Evolutionary conservation across 805 yeast genomes (phyloP).

Genomic region (Starmerella stellata): DNA sequence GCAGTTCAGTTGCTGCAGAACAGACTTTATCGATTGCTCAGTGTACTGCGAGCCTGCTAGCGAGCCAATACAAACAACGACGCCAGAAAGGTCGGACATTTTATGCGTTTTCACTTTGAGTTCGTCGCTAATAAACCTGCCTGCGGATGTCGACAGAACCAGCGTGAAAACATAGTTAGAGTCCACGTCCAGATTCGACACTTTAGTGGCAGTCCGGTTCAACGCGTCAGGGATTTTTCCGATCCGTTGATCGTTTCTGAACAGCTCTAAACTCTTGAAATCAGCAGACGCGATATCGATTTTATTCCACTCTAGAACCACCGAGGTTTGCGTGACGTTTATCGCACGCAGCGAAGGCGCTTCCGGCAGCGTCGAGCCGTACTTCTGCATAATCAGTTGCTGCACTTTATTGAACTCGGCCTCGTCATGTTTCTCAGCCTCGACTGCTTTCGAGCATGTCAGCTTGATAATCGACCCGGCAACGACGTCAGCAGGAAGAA

Average conservation of each 20-base stretch:
- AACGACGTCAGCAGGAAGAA: conserved; percentile 72
- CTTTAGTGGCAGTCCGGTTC: conserved; percentile 59
- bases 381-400: conserved; percentile 49
- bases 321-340: conserved; percentile 83
- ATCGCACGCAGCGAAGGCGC: conserved; percentile 49
- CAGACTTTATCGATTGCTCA: conserved; percentile 38
- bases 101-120: conserved; percentile 69
- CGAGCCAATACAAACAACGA: conserved; percentile 77
- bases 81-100: conserved; percentile 89
- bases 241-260: conserved; percentile 47
- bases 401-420: conserved; percentile 47
- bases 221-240: conserved; percentile 74
- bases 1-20: conserved; percentile 62
- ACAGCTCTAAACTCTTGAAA: conserved; percentile 56
- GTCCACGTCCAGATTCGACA: conserved; percentile 82
- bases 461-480: conserved; percentile 87
- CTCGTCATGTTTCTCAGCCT: conserved; percentile 44
- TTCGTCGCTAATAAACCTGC: conserved; percentile 51
- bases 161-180: conserved; percentile 63
- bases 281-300: conserved; percentile 67
- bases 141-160: conserved; percentile 74
- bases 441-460: conserved; percentile 58
- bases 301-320: conserved; percentile 88
- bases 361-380: conserved; percentile 56
- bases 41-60: conserved; percentile 37